Evolutionary conservation across 768 basidiomycete species (phyloP), one percentile per base, ranked within the genome.

Genomic region (Mycena haematopus): DNA sequence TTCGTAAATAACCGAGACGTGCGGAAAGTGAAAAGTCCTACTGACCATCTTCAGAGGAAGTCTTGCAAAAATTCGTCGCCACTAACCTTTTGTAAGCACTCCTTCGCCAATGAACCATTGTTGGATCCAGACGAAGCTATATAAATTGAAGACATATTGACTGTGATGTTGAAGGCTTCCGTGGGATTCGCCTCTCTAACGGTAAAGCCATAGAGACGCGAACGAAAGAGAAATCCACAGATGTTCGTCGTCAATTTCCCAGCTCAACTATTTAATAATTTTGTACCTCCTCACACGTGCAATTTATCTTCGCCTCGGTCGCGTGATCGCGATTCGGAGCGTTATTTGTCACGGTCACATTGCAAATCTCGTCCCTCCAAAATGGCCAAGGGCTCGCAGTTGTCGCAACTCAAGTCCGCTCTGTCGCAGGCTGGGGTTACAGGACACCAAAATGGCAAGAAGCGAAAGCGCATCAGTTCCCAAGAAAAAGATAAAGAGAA

Each of bases 381-480:
- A 19, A 92, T 91, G 90, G 86, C 82, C 46, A 93, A 90, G 71
- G 90, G 91, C 66, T 97, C 96, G 0, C 96, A 98, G 75, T 84
- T 99, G 22, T 80, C 87, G 29, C 95, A 98, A 78, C 89, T 98
- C 65, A 97, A 96, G 72, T 81, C 88, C 9, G 93, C 93, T 11
- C 82, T 98, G 44, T 83, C 85, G 1, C 82, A 89, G 44, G 90
- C 92, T 1, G 96, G 96, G 0, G 76, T 97, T n/a, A 83, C 83
- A 14, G 84, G 87, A 14, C 78, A 82, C 21, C 80, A 84, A 58
- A 77, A 81, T 22, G 77, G 80, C 9, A 88, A 90, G 76, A 94
- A 93, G 75, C 81, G 90, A 64, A 93, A 89, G 71, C 84, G 89
- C 42, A 71, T 80, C 1, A 75, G 75, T 4, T 75, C 80, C 46